Evolutionary conservation across 2,329 filamentous ascomycete genomes (phyloP), one percentile per base, ranked within the genome.

Genomic region (Epichloe gansuensis): DNA sequence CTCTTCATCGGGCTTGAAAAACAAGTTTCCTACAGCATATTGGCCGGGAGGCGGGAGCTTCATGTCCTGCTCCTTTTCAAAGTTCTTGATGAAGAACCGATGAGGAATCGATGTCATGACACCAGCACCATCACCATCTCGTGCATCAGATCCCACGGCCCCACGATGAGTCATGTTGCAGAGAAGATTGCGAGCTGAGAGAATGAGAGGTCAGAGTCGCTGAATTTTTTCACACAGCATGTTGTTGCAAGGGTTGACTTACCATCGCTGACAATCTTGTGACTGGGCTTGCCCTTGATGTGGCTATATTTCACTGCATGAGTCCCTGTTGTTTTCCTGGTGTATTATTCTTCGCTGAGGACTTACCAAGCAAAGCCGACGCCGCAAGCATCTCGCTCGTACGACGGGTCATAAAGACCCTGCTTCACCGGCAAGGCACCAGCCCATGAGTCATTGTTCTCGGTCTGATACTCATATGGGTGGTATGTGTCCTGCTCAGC

Each of bases 131-230:
- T 98, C 93, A 68, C 93, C 93, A 68, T 98, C 93, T 76, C 93
- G 86, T 65, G 89, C 89, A 76, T 98, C 93, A 55, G 93, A 97
- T 61, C 93, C 93, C 62, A 97, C 91, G 58, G 93, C 93, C 77
- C 93, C 93, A 69, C 93, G 86, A 77, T 98, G 93, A 77, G 93
- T 97, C 93, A 98, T 98, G 80, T 98, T 97, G 79, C 93, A 98
- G 57, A 98, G 83, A 56, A 98, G 78, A 71, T 90, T 95, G 52
- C 56, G 56, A 35, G 47, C 53, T 54, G 8, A 13, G 7, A 17
- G 11, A 49, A 35, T 12, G 23, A 36, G 21, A 6, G 12, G 38
- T 57, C 43, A 53, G 42, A 23, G 23, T 27, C 35, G 38, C 23
- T 44, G 8, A 21, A 9, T 49, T 27, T 5, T 5, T 3, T 17